These are phyloP conservation scores for Cladophialophora immunda DNA, from an alignment of 2,329 filamentous ascomycete genomes.

Conservation along the genomic window DNA sequence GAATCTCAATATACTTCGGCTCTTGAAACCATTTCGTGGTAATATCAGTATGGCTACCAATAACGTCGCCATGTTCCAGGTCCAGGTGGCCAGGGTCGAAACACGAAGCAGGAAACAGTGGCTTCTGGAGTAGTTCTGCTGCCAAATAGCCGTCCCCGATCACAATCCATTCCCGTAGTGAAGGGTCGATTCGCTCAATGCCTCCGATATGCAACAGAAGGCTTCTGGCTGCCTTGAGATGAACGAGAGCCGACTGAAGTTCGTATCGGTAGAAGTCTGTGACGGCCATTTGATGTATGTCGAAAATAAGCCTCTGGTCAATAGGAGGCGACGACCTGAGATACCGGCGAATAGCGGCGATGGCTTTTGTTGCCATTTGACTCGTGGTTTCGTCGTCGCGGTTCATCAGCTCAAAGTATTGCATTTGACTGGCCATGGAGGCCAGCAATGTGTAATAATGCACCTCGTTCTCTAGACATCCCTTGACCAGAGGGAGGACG, in stretches of 20 bases:
- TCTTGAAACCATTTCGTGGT: not conserved
- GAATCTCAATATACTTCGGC: not conserved
- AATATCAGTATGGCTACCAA: not conserved
- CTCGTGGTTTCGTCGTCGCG: constrained; percentile 1
- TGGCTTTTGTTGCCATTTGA: constrained; percentile 8
- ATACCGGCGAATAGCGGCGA: constrained; percentile 5
- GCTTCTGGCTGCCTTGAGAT: constrained; percentile 6
- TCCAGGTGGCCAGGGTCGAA: constrained; percentile 11
- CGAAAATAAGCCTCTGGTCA: constrained; percentile 17
- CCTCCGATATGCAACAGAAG: constrained; percentile 12
- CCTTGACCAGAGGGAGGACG: constrained; percentile 6
- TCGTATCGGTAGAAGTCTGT: constrained; percentile 23
- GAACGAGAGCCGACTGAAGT: constrained; percentile 10
- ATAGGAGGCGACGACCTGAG: constrained; percentile 7
- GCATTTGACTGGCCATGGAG: constrained; percentile 21
- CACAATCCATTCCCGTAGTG: constrained; percentile 18
- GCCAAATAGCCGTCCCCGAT: constrained; percentile 16
- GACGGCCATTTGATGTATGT: constrained; percentile 19
- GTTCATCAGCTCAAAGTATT: constrained; percentile 13
- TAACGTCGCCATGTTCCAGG: not conserved
- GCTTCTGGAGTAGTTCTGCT: constrained; percentile 14
- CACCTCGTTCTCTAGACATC: constrained; percentile 7
- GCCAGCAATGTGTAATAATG: constrained; percentile 20
- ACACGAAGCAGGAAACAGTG: constrained; percentile 15
- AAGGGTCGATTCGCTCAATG: constrained; percentile 14